These are phyloP conservation scores for Wallacemonas rigidus DNA, from an alignment of 208 protist genomes.

Conservation along the genomic window DNA sequence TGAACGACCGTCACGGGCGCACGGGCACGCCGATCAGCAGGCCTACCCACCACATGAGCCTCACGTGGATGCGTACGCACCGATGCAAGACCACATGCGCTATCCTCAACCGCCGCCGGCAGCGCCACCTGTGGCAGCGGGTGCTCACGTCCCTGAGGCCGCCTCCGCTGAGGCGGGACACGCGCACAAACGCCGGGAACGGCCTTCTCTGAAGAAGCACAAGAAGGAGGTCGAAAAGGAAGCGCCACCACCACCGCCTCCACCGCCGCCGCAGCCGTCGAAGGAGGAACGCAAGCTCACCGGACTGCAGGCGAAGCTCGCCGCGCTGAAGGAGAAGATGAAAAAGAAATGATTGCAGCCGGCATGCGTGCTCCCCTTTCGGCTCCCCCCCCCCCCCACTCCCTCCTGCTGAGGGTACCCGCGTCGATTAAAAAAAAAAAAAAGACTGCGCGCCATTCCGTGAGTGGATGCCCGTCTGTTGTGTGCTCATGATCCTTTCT, in stretches of 20 bases:
- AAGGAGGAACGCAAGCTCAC: slow-evolving; percentile 86
- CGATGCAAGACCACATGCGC: neutral
- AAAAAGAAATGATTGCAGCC: slow-evolving; percentile 34
- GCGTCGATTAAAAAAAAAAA: neutral
- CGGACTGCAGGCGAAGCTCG: slow-evolving; percentile 81
- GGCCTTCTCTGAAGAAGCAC: slow-evolving; percentile 7
- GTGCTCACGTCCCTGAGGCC: neutral
- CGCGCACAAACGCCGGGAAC: neutral
- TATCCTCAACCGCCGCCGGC: neutral
- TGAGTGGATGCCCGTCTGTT: neutral
- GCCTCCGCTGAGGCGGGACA: neutral
- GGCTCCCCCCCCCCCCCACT: no score
- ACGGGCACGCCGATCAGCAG: neutral
- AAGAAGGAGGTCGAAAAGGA: slow-evolving; percentile 20
- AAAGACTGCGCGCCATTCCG: neutral
- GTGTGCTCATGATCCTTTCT: neutral
- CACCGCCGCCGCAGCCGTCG: slow-evolving; percentile 48
- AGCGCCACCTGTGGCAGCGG: neutral
- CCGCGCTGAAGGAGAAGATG: slow-evolving; percentile 79
- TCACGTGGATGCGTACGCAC: neutral
- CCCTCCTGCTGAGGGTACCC: no score
- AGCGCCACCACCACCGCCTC: slow-evolving; percentile 26
- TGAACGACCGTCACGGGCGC: no score
- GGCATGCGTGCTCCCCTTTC: no score
- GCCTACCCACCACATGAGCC: neutral